Base-by-base conservation (phyloP, 2,329 filamentous ascomycete genomes). In the Talaromyces amestolkiae region DNA sequence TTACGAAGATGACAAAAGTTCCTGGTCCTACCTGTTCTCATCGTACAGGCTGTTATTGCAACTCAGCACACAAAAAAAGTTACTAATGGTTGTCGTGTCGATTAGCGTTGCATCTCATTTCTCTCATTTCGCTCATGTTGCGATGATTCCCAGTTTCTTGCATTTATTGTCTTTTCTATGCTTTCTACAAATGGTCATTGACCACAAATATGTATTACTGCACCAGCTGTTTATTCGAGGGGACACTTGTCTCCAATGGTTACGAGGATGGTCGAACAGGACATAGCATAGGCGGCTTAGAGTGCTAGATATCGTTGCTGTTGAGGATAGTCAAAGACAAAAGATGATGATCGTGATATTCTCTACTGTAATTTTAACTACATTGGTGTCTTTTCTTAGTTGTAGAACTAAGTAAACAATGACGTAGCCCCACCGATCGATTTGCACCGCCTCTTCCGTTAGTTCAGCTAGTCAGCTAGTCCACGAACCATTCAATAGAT, bases 61-160 rank as follows among this genome's bases (percentile, higher is more conserved):
- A 35, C 37, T 22, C 39, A 15, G 56, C 39, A 59, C 37, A 49
- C 15, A 59, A 65, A 37, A 63, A 66, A 63, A 63, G 51, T 58
- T 47, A 53, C n/a, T 61, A 24, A 51, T 51, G 45, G 19, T 51
- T 61, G 70, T 74, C 70, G 69, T 72, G 68, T 74, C 76, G 71
- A 74, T 75, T 70, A 77, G 75, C 76, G 76, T 76, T 72, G 66
- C 68, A 68, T 69, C 24, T 49, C 49, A 43, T 53, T 58, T 66
- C 35, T 39, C 41, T 58, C 24, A 53, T 49, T 65, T 68, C 27
- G 27, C 64, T 68, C 60, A 59, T 65, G 61, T 68, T 68, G 63
- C 53, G 43, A 61, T 45, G 58, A 62, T 67, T 68, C 66, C 67
- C 65, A 69, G 33, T 64, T 58, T 66, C 71, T 69, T 70, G 66